Evolutionary conservation across 1,139 yeast species (phyloP), one percentile per base, ranked within the genome.

Genomic region (Yamadazyma pseudoaaseri): DNA sequence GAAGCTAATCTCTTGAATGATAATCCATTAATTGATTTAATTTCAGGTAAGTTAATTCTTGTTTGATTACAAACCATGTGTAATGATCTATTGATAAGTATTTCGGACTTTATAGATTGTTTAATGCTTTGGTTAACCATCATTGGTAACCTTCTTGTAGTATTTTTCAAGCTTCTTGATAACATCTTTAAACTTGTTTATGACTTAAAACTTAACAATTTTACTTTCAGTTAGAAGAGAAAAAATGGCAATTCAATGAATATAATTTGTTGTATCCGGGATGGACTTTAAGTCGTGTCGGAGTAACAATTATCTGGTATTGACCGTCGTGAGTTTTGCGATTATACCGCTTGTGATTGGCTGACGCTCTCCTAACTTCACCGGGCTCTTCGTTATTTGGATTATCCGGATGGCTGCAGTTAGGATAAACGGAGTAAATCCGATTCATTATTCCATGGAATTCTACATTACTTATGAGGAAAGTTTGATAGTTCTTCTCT

Each of bases 1-100:
- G 73, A 65, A 27, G 71, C 73, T 37, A 59, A 65, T 56, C 76
- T 64, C 46, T 46, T 48, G 41, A 57, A 52, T 29, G 37, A 20
- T 29, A 21, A 16, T 20, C 26, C n/a, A 23, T 13, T 16, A 12
- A 14, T 21, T 23, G 20, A 10, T 22, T 11, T 22, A 6, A 22
- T n/a, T 7, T 11, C 25, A 7, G 20, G 9, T 7, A 18, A 7
- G 6, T 12, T 22, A 17, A 26, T 11, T 16, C 21, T 26, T 13
- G 33, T 16, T 16, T 23, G 18, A 23, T 12, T 32, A 16, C 28
- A 29, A 27, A 34, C 16, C 29, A 38, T 27, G 32, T 45, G 48
- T 15, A 48, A 37, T 12, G 40, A 34, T 46, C 54, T 47, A 17
- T 44, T 20, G 17, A 45, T 28, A n/a, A 38, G 31, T 10, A 39